phyloP scores from a whole-genome alignment of 352 stramenopile species.

The Globisporangium spinosum region DNA sequence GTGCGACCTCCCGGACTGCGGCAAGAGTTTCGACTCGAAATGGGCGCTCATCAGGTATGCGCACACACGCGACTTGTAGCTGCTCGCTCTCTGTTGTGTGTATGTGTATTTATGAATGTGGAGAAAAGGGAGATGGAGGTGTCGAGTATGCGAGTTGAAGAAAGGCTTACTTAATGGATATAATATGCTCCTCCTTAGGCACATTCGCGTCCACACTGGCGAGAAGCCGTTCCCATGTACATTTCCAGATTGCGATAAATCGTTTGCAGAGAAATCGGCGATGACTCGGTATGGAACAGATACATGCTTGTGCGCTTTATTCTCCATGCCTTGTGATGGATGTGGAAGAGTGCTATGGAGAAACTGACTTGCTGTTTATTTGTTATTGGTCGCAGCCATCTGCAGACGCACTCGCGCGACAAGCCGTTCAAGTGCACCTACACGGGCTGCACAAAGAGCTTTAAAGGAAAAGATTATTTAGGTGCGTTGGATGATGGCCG shows the following conservation, averaged over 20 bases:
- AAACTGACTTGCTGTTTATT: background rate
- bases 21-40: constrained; percentile 85
- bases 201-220: constrained; percentile 85
- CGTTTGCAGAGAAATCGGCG: constrained; percentile 85
- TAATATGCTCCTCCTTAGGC: constrained; percentile 26
- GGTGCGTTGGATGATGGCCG: constrained; percentile 16
- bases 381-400: constrained; percentile 37
- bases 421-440: constrained; percentile 88
- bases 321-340: background rate
- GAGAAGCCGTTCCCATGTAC: constrained; percentile 87
- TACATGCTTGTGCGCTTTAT: background rate
- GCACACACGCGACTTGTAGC: background rate
- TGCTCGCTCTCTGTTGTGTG: background rate
- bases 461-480: constrained; percentile 85
- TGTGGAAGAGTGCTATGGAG: background rate
- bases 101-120: background rate
- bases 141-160: constrained; percentile 1
- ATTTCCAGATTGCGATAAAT: constrained; percentile 81
- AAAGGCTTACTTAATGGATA: background rate
- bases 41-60: constrained; percentile 73
- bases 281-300: constrained; percentile 68
- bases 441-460: constrained; percentile 81
- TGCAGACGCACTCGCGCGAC: constrained; percentile 80
- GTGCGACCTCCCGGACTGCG: constrained; percentile 60
- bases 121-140: background rate